Evolutionary conservation across 2,329 filamentous ascomycete species (phyloP).

Genomic region (Aspergillus oerlinghausenensis): DNA sequence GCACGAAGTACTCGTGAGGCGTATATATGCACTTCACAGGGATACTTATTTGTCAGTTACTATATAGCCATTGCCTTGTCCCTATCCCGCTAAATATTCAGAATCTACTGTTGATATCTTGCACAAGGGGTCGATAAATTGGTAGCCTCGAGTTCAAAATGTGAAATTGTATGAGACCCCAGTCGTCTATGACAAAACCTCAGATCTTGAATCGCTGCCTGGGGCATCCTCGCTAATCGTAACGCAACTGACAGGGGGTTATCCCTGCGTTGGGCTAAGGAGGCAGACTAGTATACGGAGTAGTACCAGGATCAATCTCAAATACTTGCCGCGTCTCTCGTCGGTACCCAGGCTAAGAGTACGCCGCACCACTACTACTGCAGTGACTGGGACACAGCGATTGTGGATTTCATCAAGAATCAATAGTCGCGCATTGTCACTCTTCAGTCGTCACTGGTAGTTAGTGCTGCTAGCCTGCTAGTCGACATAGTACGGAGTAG

Average conservation of each 20-base stretch:
- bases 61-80: neutral
- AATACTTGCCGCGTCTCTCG: constrained; percentile 28
- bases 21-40: neutral
- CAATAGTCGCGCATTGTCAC: constrained; percentile 13
- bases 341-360: constrained; percentile 18
- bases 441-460: constrained; percentile 3
- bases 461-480: neutral
- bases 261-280: constrained; percentile 20
- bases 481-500: too few relatives aligned
- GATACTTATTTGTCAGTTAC: neutral
- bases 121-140: neutral
- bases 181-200: neutral
- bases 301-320: constrained; percentile 30
- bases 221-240: constrained; percentile 1
- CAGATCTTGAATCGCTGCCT: neutral
- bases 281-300: neutral
- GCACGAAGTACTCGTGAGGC: neutral
- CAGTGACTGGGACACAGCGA: constrained; percentile 10
- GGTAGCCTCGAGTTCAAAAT: neutral
- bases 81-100: neutral
- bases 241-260: constrained; percentile 20
- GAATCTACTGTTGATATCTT: neutral
- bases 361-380: constrained; percentile 10
- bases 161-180: too few relatives aligned
- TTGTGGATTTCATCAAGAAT: constrained; percentile 19